phyloP scores from a whole-genome alignment of 805 yeast species.

The Clavispora santaluciae region DNA sequence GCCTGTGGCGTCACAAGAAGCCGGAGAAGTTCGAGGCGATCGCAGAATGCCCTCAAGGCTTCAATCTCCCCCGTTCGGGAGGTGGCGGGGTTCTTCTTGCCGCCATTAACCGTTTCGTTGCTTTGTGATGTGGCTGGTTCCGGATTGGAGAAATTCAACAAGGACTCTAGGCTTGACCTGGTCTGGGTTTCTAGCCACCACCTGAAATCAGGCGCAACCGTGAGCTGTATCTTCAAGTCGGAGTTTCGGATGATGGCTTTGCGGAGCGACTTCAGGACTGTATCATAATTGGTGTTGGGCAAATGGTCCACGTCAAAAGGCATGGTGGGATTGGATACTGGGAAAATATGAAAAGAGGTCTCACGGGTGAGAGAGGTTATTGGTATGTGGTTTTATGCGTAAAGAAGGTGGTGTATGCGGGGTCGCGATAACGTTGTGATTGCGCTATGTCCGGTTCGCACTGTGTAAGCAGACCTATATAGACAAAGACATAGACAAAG shows the following conservation, averaged over 20 bases:
- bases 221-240: neutral
- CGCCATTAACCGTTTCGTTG: neutral
- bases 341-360: too few relatives aligned
- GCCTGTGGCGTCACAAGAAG: neutral
- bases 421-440: conserved; percentile 16
- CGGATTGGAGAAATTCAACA: neutral
- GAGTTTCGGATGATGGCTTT: neutral
- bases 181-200: neutral
- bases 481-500: too few relatives aligned
- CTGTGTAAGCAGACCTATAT: too few relatives aligned
- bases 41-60: neutral
- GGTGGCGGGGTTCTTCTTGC: too few relatives aligned
- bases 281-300: neutral
- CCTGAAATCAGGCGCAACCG: neutral
- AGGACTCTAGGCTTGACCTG: neutral
- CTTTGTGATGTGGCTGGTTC: neutral
- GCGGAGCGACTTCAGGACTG: neutral
- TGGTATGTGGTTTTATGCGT: conserved; percentile 7
- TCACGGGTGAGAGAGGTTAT: conserved; percentile 11
- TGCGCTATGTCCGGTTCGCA: conserved; percentile 17
- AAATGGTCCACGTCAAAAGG: conserved; percentile 1
- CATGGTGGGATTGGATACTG: conserved; percentile 17
- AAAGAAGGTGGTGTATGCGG: conserved; percentile 16
- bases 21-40: neutral
- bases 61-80: neutral